These are phyloP conservation scores for Geopyxis carbonaria DNA, from an alignment of 495 filamentous ascomycete species.

Conservation along the genomic window DNA sequence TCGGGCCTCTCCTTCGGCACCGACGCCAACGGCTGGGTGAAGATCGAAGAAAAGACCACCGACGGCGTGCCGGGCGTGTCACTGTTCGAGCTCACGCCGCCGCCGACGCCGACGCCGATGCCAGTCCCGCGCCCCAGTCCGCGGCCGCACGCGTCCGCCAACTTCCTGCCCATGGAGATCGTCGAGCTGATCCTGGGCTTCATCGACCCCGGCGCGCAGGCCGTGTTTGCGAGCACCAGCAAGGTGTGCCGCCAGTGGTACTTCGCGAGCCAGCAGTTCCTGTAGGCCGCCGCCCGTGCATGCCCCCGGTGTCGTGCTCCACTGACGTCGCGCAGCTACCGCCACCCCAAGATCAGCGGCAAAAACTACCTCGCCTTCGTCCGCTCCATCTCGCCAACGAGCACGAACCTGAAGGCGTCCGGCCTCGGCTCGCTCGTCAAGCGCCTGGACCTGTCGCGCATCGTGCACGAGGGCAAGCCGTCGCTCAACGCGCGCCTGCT, in stretches of 20 bases:
- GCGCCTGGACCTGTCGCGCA: slow-evolving; percentile 37
- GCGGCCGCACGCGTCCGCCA: not conserved
- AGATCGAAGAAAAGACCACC: slow-evolving; percentile 1
- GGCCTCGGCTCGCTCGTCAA: slow-evolving; percentile 38
- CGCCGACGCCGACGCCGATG: slow-evolving; percentile 10
- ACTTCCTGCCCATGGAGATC: slow-evolving; percentile 17
- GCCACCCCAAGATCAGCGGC: slow-evolving; percentile 20
- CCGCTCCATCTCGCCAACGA: slow-evolving; percentile 43
- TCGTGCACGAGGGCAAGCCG: slow-evolving; percentile 50
- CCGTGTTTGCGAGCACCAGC: slow-evolving; percentile 25
- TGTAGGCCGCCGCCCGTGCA: slow-evolving; percentile 29
- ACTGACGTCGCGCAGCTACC: slow-evolving; percentile 13
- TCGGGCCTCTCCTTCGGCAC: slow-evolving; percentile 3
- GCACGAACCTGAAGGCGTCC: slow-evolving; percentile 37
- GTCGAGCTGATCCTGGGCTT: slow-evolving; percentile 17
- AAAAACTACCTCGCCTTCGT: slow-evolving; percentile 42
- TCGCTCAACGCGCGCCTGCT: slow-evolving; percentile 49
- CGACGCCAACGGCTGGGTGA: slow-evolving; percentile 1
- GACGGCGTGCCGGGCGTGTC: not conserved
- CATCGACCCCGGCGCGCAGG: slow-evolving; percentile 12
- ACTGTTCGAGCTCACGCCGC: slow-evolving; percentile 19
- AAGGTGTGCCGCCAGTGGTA: slow-evolving; percentile 52
- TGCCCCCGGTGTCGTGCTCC: not conserved
- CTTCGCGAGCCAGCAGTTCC: slow-evolving; percentile 33
- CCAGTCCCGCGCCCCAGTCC: not conserved